Base-by-base conservation (phyloP, 345 rosid species). In the Rubroshorea leprosula region DNA sequence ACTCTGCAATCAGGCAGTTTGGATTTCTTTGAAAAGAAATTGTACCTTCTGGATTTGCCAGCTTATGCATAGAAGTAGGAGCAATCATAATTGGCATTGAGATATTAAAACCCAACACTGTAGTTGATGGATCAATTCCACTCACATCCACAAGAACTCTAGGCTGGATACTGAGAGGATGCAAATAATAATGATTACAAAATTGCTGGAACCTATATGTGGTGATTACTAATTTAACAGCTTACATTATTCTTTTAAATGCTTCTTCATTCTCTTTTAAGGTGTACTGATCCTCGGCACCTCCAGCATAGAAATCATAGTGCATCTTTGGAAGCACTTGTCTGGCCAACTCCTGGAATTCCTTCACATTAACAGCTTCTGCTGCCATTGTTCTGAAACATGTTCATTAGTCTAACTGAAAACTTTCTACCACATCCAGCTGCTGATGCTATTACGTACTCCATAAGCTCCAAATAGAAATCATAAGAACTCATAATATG, bases 271-370 rank as follows among this genome's bases (percentile, higher is more conserved):
- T 92, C 61, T 83, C 87, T 49, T 76, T 73, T 27, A 92, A 73
- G 0, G 95, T 81, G 57, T 82, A 62, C 67, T 86, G 70, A 64
- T 86, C 98, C 72, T 84, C 93, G 1, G 95, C 87, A 75, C 87
- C 95, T 23, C 89, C 90, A 0, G 75, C 59, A 20, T 63, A 86
- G 74, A 66, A 89, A 60, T 86, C 95, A 62, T 70, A 86, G 75
- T 78, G 80, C 89, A 86, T 83, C 67, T 86, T 89, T 11, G 87
- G 96, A 48, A 92, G 87, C 43, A 76, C 79, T 60, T 23, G 74
- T 80, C 68, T 79, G 7, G 93, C 98, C 65, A 89, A 68, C 67
- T 73, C 82, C 69, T 88, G 87, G 64, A 80, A 84, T 69, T 91
- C 98, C 54, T 68, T 75, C 38, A 81, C 82, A 56, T 83, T 91